Conservation (phyloP, 768 basidiomycete genomes). For the Mycena metata region DNA sequence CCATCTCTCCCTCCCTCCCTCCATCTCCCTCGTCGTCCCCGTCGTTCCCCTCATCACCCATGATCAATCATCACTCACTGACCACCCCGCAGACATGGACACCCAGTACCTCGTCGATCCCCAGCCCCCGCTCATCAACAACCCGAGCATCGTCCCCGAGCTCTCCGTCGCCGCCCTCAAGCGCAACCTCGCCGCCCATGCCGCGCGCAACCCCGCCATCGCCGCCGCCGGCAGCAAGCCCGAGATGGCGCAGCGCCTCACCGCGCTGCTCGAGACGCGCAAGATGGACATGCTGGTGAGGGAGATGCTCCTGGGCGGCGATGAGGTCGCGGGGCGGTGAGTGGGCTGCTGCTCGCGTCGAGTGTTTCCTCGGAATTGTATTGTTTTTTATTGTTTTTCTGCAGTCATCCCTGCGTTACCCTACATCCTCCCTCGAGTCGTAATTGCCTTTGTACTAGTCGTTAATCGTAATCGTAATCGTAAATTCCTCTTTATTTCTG, state of each 20-base stretch:
- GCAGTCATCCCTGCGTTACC: neutral
- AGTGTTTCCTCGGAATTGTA: neutral
- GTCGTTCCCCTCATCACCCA: neutral
- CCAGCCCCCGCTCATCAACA: constrained; percentile 62
- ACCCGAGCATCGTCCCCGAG: constrained; percentile 54
- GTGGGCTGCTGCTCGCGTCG: neutral
- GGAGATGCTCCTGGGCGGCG: constrained; percentile 52
- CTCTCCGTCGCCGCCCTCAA: constrained; percentile 64
- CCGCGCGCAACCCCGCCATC: constrained; percentile 59
- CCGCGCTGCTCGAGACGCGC: constrained; percentile 60
- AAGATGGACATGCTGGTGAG: constrained; percentile 65
- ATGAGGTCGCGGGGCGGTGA: neutral
- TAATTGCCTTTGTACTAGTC: too few species aligned
- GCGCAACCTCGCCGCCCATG: constrained; percentile 71
- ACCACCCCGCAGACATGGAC: constrained; percentile 55
- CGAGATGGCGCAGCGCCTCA: constrained; percentile 65
- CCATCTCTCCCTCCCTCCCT: neutral
- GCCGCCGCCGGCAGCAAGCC: constrained; percentile 59
- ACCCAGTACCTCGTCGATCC: constrained; percentile 62
- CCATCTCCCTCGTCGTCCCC: neutral
- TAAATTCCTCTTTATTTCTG: too few species aligned
- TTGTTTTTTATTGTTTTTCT: neutral
- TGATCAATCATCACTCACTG: neutral
- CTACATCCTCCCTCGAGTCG: constrained; percentile 1
- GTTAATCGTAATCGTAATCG: too few species aligned